phyloP scores from a whole-genome alignment of 129 eudicot genomes.

The Scalesia atractyloides region DNA sequence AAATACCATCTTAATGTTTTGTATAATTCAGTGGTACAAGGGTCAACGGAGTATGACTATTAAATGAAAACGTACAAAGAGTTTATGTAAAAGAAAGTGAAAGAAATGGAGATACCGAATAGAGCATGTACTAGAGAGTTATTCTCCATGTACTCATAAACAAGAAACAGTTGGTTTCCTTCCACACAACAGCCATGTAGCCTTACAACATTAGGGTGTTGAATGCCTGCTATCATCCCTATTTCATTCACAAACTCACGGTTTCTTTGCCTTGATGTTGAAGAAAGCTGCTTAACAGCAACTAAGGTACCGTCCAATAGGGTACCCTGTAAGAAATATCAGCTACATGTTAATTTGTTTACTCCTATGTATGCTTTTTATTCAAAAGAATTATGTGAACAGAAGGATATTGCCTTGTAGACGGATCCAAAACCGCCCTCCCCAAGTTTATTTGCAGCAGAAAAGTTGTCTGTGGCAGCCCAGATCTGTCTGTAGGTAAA shows the following conservation, averaged over 20 bases:
- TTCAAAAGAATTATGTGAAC: too few species aligned
- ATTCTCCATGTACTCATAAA: slow-evolving; percentile 1
- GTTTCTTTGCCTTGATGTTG: background rate
- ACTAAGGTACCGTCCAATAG: background rate
- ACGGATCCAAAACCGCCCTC: slow-evolving; percentile 86
- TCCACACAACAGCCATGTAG: background rate
- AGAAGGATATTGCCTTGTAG: slow-evolving; percentile 43
- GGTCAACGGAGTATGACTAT: too few species aligned
- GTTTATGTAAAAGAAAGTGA: background rate
- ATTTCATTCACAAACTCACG: slow-evolving; percentile 3
- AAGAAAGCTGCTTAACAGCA: background rate
- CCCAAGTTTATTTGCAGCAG: slow-evolving; percentile 55
- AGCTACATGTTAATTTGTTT: background rate
- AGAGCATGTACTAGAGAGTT: background rate
- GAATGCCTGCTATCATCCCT: background rate
- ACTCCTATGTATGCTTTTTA: background rate
- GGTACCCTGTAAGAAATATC: slow-evolving; percentile 40
- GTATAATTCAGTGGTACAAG: too few species aligned
- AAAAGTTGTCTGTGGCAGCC: slow-evolving; percentile 68
- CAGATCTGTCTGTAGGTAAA: slow-evolving; percentile 59
- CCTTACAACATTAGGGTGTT: slow-evolving; percentile 7
- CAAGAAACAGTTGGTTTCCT: background rate
- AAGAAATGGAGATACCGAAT: background rate
- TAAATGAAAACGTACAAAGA: too few species aligned
- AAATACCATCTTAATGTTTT: too few species aligned